These are phyloP conservation scores for Datura wrightii DNA, from an alignment of 257 asterid genomes.

Conservation along the genomic window DNA sequence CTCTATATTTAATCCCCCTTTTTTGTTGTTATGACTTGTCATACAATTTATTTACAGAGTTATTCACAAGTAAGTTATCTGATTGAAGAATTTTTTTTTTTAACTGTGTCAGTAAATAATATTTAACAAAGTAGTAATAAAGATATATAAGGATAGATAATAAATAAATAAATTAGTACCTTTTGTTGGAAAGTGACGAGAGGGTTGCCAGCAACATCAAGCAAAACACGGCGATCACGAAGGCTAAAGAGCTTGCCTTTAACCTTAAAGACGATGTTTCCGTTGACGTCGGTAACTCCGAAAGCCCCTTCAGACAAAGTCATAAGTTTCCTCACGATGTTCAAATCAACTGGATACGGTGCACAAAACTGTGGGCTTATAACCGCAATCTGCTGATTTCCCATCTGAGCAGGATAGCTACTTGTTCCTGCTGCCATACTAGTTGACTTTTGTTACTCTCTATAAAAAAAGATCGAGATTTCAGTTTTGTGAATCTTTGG, in stretches of 20 bases:
- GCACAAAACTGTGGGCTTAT: constrained; percentile 70
- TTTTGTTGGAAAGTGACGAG: constrained; percentile 69
- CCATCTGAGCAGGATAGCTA: background rate
- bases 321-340: constrained; percentile 60
- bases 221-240: constrained; percentile 63
- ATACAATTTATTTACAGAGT: too few species aligned
- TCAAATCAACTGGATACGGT: constrained; percentile 58
- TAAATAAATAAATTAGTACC: constrained; percentile 35
- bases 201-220: constrained; percentile 62
- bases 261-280: constrained; percentile 58
- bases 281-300: constrained; percentile 64
- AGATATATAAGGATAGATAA: background rate
- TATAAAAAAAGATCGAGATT: background rate
- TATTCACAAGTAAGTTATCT: too few species aligned
- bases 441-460: too few species aligned
- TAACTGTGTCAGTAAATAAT: background rate
- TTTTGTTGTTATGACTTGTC: too few species aligned
- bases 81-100: too few species aligned
- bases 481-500: background rate
- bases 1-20: too few species aligned
- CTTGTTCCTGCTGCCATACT: constrained; percentile 23
- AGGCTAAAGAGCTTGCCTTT: constrained; percentile 61
- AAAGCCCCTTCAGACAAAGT: constrained; percentile 60
- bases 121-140: background rate
- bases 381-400: constrained; percentile 41